Evolutionary conservation across 2,329 filamentous ascomycete genomes (phyloP).

Genomic region (Fusarium fracticaudum): DNA sequence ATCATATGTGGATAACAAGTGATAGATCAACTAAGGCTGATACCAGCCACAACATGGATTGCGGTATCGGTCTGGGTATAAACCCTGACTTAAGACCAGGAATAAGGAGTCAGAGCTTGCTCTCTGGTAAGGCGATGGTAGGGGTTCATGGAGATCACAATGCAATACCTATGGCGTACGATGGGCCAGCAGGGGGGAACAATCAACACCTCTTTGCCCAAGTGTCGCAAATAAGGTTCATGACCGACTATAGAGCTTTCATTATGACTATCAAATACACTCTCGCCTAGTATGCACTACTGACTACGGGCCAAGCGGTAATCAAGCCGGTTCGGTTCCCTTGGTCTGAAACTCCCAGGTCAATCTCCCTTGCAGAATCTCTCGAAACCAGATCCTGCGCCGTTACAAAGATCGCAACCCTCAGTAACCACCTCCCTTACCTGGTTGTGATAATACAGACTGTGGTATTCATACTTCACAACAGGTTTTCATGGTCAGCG

Average conservation of each 20-base stretch:
- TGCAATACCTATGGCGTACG: neutral
- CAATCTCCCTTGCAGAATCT: constrained; percentile 26
- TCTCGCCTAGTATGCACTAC: constrained; percentile 18
- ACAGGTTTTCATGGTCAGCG: neutral
- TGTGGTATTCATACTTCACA: constrained; percentile 7
- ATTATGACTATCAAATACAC: neutral
- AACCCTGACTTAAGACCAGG: neutral
- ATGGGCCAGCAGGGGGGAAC: neutral
- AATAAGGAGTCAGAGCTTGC: neutral
- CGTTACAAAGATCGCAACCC: neutral
- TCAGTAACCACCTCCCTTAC: constrained; percentile 12
- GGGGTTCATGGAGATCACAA: constrained; percentile 6
- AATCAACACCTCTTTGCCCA: neutral
- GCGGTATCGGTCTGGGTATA: neutral
- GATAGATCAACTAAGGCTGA: constrained; percentile 22
- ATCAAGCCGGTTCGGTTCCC: constrained; percentile 3
- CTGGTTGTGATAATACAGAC: neutral
- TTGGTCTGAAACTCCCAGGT: constrained; percentile 3
- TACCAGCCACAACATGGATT: constrained; percentile 13
- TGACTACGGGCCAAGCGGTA: constrained; percentile 3
- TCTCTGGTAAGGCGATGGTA: constrained; percentile 3
- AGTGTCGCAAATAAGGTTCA: neutral
- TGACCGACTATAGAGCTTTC: neutral
- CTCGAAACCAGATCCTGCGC: constrained; percentile 11
- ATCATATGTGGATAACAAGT: neutral